Conservation (phyloP, 768 basidiomycete genomes). For the Tricholomella constricta region DNA sequence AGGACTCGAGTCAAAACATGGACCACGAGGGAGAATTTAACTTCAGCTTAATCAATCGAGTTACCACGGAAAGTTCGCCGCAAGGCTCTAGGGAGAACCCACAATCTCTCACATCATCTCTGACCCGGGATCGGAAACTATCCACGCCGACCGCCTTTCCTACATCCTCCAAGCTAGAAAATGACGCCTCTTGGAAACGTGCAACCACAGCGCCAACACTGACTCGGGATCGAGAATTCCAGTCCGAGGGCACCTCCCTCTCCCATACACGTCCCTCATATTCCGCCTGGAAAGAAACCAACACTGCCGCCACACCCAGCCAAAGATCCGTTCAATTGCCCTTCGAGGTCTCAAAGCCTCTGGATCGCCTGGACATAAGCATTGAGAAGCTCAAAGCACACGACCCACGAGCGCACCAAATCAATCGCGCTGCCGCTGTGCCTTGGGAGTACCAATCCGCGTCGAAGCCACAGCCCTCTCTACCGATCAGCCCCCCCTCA, state of each 20-base stretch:
- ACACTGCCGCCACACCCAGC: neutral
- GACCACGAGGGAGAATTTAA: neutral
- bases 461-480: slow-evolving; percentile 2
- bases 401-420: slow-evolving; percentile 26
- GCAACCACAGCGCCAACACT: slow-evolving; percentile 5
- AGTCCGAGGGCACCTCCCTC: neutral
- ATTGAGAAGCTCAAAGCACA: slow-evolving; percentile 32
- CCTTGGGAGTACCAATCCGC: neutral
- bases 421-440: slow-evolving; percentile 15
- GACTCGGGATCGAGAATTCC: neutral
- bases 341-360: slow-evolving; percentile 26
- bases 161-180: neutral
- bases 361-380: slow-evolving; percentile 35
- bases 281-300: neutral
- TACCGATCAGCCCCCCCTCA: slow-evolving; percentile 13
- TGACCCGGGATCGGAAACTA: neutral
- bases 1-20: neutral
- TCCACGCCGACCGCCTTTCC: neutral
- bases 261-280: neutral
- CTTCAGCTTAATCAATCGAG: neutral
- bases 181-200: slow-evolving; percentile 9
- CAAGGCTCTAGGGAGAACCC: neutral
- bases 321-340: slow-evolving; percentile 8
- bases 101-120: neutral
- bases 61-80: neutral